phyloP scores from a whole-genome alignment of 2,329 filamentous ascomycete genomes.

The Xylaria sp. region DNA sequence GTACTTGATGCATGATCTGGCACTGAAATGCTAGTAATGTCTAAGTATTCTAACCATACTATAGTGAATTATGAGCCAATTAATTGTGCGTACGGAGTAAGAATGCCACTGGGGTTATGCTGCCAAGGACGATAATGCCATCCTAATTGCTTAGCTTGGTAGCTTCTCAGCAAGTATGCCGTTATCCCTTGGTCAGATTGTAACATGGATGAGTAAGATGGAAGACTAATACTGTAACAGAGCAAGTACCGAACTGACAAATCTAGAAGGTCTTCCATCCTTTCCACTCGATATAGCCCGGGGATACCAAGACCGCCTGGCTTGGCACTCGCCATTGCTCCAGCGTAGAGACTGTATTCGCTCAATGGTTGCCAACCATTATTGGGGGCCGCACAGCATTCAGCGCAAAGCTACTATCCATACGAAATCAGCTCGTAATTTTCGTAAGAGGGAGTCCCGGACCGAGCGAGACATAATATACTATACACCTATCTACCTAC shows the following conservation, averaged over 20 bases:
- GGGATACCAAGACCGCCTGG: not conserved
- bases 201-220: slow-evolving; percentile 21
- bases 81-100: not conserved
- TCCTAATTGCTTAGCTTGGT: slow-evolving; percentile 4
- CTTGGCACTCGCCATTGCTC: not conserved
- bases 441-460: slow-evolving; percentile 8
- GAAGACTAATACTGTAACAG: not conserved
- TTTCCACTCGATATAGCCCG: too few species aligned
- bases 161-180: slow-evolving; percentile 14
- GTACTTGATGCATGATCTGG: not conserved
- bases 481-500: too few species aligned
- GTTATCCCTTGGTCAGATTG: slow-evolving; percentile 28
- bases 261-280: slow-evolving; percentile 11
- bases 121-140: slow-evolving; percentile 1
- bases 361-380: not conserved
- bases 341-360: too few species aligned
- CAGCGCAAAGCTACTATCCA: not conserved
- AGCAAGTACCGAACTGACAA: slow-evolving; percentile 20
- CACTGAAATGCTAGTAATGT: not conserved
- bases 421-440: slow-evolving; percentile 11
- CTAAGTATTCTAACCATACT: not conserved
- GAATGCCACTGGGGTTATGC: not conserved
- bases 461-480: slow-evolving; percentile 1
- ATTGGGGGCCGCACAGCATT: not conserved
- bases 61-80: not conserved